phyloP scores from a whole-genome alignment of 2,329 filamentous ascomycete genomes.

The Stagonosporopsis tanaceti region DNA sequence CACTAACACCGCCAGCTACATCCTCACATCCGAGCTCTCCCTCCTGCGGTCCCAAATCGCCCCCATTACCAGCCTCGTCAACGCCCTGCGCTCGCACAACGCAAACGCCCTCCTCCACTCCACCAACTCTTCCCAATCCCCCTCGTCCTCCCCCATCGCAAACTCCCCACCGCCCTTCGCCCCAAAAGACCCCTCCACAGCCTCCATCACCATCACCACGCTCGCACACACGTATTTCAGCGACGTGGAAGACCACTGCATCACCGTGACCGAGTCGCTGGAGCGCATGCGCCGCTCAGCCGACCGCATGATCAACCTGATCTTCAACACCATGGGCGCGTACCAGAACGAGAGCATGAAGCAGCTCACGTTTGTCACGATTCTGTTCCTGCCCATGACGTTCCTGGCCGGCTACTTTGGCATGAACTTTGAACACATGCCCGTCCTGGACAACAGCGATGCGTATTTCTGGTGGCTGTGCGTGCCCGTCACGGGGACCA shows the following conservation, averaged over 20 bases:
- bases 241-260: conserved; percentile 87
- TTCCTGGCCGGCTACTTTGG: conserved; percentile 75
- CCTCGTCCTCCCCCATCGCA: conserved; percentile 15
- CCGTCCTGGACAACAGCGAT: conserved; percentile 60
- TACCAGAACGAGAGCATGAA: conserved; percentile 93
- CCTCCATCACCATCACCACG: conserved; percentile 77
- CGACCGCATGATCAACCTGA: conserved; percentile 82
- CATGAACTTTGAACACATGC: conserved; percentile 69
- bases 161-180: conserved; percentile 22
- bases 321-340: conserved; percentile 90
- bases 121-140: conserved; percentile 23
- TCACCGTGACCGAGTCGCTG: conserved; percentile 80
- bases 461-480: conserved; percentile 57
- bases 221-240: conserved; percentile 86
- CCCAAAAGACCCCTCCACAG: conserved; percentile 39
- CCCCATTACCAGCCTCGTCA: conserved; percentile 83
- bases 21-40: conserved; percentile 80
- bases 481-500: conserved; percentile 48
- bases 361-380: conserved; percentile 84
- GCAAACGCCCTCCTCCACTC: conserved; percentile 43
- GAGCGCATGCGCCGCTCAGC: conserved; percentile 79
- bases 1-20: conserved; percentile 62
- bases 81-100: conserved; percentile 83
- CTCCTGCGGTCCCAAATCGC: conserved; percentile 84
- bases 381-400: conserved; percentile 86